Evolutionary conservation across 371 early-diverging fungal species (phyloP), one percentile per base, ranked within the genome.

Genomic region (Blastocladiella emersonii): DNA sequence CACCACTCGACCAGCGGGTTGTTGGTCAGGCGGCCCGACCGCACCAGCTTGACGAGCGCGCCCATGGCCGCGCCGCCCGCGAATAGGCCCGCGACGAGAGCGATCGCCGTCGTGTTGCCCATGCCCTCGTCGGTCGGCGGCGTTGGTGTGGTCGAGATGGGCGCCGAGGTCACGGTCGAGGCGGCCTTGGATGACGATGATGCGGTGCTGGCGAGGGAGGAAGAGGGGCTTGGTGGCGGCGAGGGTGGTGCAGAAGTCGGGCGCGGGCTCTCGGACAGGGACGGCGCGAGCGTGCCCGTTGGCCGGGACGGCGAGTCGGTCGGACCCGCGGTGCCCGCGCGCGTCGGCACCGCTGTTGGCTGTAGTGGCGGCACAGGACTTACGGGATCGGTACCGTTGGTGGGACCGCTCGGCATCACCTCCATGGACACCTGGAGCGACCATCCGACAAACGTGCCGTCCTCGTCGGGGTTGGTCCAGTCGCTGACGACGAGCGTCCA

Each of bases 401-500:
- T n/a, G n/a, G n/a, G n/a, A n/a, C n/a, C n/a, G n/a, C n/a, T n/a
- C n/a, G n/a, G n/a, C n/a, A n/a, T n/a, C n/a, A n/a, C 12, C 53
- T 51, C 53, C 30, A 51, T 32, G 30, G 10, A 25, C 8, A 51
- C 53, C 19, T 51, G 53, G 30, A 51, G 27, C 30, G 30, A 30
- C 53, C 53, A 62, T 5, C 53, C 53, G 13, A 12, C 15, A 12
- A 51, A 69, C 27, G n/a, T 63, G n/a, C 78, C 76, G 30, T 21
- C 63, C 3, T 45, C 48, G 17, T 63, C 34, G 10, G 65, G 67
- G 36, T 72, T 68, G 27, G 45, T 63, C 21, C 44, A 34, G 64
- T 82, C 82, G 6, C 35, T 62, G 3, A 82, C 73, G 32, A 3
- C 17, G n/a, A 97, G 65, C 3, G 80, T 78, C 98, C 98, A 97